phyloP scores from a whole-genome alignment of 2,329 filamentous ascomycete genomes.

The Pseudogymnoascus sp. region DNA sequence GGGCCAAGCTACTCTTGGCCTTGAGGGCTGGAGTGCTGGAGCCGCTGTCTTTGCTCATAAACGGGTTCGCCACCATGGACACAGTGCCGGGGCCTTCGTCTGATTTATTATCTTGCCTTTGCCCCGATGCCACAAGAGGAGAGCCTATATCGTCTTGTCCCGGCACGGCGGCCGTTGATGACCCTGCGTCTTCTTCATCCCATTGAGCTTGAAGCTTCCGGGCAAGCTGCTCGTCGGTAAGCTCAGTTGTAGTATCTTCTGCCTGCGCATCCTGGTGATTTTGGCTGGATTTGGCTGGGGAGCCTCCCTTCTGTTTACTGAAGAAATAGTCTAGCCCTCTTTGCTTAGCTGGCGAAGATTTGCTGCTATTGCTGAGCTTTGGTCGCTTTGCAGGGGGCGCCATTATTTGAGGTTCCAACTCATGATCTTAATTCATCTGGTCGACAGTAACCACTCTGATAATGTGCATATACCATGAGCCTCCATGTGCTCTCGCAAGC shows the following conservation, averaged over 20 bases:
- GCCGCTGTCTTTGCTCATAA: neutral
- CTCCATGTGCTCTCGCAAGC: neutral
- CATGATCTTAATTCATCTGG: neutral
- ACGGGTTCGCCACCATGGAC: neutral
- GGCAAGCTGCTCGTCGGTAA: slow-evolving; percentile 79
- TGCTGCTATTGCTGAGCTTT: slow-evolving; percentile 59
- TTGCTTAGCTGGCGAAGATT: slow-evolving; percentile 36
- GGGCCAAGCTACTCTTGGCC: slow-evolving; percentile 52
- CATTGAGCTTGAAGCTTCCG: slow-evolving; percentile 81
- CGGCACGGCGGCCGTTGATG: neutral
- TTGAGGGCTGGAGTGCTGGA: neutral
- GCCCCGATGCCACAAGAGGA: neutral
- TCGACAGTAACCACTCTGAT: neutral
- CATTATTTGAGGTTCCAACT: slow-evolving; percentile 35
- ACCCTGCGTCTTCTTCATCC: slow-evolving; percentile 38
- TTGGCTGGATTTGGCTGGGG: slow-evolving; percentile 19
- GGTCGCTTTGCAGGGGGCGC: slow-evolving; percentile 73
- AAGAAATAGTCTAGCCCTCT: slow-evolving; percentile 83
- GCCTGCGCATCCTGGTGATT: slow-evolving; percentile 11
- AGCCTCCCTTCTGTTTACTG: slow-evolving; percentile 55
- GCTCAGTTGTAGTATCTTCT: slow-evolving; percentile 17
- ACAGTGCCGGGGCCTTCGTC: neutral
- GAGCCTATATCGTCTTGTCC: neutral
- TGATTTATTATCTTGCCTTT: neutral
- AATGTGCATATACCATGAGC: neutral